Conservation (phyloP, 306 rosid species). For the Castanea mollissima region DNA sequence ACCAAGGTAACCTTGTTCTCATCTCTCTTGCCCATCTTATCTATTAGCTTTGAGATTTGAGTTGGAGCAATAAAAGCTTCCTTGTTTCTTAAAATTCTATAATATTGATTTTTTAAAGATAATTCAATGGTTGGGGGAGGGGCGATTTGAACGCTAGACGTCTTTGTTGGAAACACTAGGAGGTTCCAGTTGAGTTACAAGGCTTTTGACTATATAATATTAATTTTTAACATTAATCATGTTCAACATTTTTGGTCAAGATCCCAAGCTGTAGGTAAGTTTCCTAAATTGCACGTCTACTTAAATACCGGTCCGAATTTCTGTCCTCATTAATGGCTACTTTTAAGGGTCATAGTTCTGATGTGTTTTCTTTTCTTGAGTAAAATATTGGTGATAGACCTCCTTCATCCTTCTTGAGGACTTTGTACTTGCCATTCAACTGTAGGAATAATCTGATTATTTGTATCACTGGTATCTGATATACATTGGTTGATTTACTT, state of each 20-base stretch:
- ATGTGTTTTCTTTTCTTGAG: background rate
- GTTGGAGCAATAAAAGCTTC: constrained; percentile 13
- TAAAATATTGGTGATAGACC: background rate
- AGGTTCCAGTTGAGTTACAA: too few species aligned
- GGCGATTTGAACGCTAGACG: too few species aligned
- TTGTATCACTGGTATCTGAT: background rate
- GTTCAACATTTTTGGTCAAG: background rate
- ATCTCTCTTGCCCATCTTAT: background rate
- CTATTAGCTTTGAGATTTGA: background rate
- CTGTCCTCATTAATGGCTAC: background rate
- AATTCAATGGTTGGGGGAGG: too few species aligned
- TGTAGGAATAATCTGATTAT: background rate
- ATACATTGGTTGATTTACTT: background rate
- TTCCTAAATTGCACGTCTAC: background rate
- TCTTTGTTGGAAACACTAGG: too few species aligned
- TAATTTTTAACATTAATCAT: background rate
- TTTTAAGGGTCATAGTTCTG: background rate
- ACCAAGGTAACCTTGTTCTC: constrained; percentile 66
- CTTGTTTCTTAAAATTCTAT: background rate
- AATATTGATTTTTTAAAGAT: too few species aligned
- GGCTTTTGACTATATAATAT: background rate
- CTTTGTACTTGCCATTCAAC: background rate
- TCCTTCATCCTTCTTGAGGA: background rate
- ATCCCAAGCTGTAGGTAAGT: background rate
- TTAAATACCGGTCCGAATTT: background rate